Evolutionary conservation across 306 rosid genomes (phyloP), one percentile per base, ranked within the genome.

Genomic region (Acacia melanoxylon): DNA sequence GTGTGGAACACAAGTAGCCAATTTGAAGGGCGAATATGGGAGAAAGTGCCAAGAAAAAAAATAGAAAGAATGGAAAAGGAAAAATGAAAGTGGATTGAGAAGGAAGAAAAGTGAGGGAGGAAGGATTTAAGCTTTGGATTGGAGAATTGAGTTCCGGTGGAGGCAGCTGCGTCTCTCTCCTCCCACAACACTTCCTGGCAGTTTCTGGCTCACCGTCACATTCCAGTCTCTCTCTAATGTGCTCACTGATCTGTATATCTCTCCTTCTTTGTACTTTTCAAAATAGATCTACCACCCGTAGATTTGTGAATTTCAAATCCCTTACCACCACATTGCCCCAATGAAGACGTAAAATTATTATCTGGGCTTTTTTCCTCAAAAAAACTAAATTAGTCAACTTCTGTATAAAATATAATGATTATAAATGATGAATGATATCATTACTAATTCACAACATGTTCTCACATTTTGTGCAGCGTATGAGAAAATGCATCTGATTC

Each of bases 61-160:
- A 3, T 4, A 0, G n/a, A 7, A 3, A n/a, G 62, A 20, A 54
- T 2, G 48, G n/a, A 17, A 9, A 22, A 62, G 74, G 78, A 35
- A 22, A 22, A 61, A 61, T 4, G 58, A 4, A 22, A 46, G 31
- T 46, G 8, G 16, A 75, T 37, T 75, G 69, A 75, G 79, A 44
- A 44, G 74, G 49, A 82, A 72, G 86, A 73, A 65, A 73, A 73
- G 86, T 70, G 54, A 71, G 86, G 80, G 83, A 83, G 76, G 79
- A 54, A 74, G 31, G 63, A 29, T 73, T 29, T 3, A 17, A 69
- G 80, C 72, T 76, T 72, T 72, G 35, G 19, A 25, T 61, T 25
- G 17, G 65, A 61, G 8, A 1, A 24, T 58, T 61, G 19, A 62
- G 68, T 61, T 76, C 78, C 70, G 62, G 40, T 15, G 46, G 33